Evolutionary conservation across 805 yeast genomes (phyloP), one percentile per base, ranked within the genome.

Genomic region (Cyberlindnera mississippiensis): DNA sequence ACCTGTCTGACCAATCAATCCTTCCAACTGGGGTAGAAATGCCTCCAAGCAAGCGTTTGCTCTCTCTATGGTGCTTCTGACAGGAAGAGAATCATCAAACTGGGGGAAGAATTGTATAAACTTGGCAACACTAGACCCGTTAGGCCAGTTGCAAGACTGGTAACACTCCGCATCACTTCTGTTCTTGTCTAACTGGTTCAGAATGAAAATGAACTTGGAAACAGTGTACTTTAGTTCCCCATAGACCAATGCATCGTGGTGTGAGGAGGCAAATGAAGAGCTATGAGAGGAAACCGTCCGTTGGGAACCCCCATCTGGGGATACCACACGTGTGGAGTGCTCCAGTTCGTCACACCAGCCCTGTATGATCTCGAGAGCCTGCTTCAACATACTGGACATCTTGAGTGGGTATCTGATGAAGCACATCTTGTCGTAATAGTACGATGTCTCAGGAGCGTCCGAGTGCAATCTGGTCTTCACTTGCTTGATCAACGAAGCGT

Each of bases 91-190:
- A 10, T n/a, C 19, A 10, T 38, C 38, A 28, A 45, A 45, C n/a
- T 31, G 24, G 6, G 49, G 41, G 28, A 41, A 41, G 19, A 11
- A 41, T 2, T 30, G 28, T 6, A 35, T 37, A 32, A 45, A 28
- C 31, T 45, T 45, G 13, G 35, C 42, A 9, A 26, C 32, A 17
- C 37, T 38, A 12, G 43, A 38, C 2, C 31, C 40, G 26, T 41
- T 41, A 2, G 49, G 49, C 49, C 49, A 45, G n/a, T 33, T 33
- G 20, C 29, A 16, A 5, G 38, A 27, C 30, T 35, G 42, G 28
- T 28, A 41, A 18, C 37, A 26, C 16, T 26, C 37, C 10, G 36
- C 41, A 17, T 41, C 39, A 4, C 31, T 29, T 4, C 27, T 24
- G 27, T 33, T 37, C 31, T 34, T 34, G 16, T 35, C 38, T 32